Conservation (phyloP, 306 rosid species). For the Herpetospermum pedunculosum region DNA sequence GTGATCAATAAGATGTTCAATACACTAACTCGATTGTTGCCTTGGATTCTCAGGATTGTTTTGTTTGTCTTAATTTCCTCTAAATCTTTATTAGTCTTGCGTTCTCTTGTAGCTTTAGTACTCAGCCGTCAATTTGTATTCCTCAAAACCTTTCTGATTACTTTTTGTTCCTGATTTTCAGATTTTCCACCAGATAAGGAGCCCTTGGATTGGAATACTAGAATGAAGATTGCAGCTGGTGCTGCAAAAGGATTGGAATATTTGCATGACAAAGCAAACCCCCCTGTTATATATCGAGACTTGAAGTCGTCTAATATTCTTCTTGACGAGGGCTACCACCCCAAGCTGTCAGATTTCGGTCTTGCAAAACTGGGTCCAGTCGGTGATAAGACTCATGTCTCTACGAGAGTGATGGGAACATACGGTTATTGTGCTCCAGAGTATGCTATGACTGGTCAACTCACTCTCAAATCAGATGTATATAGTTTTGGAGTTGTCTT, state of each 20-base stretch:
- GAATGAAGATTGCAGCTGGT: constrained; percentile 81
- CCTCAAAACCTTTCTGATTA: neutral
- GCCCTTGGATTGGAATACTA: constrained; percentile 79
- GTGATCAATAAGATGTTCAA: neutral
- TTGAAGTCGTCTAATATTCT: constrained; percentile 75
- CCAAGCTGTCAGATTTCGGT: constrained; percentile 78
- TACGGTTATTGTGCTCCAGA: constrained; percentile 88
- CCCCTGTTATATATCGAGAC: constrained; percentile 71
- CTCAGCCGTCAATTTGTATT: neutral
- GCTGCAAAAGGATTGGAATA: constrained; percentile 84
- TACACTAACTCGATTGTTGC: neutral
- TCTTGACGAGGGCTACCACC: constrained; percentile 55
- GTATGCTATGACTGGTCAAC: constrained; percentile 72
- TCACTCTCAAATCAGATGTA: constrained; percentile 65
- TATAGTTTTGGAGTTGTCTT: constrained; percentile 81
- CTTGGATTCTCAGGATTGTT: neutral
- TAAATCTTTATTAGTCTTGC: neutral
- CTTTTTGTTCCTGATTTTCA: constrained; percentile 20
- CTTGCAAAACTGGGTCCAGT: constrained; percentile 71
- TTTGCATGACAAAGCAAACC: constrained; percentile 58
- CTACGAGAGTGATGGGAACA: constrained; percentile 75
- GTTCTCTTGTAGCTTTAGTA: neutral
- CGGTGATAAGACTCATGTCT: constrained; percentile 72
- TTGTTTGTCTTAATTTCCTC: neutral
- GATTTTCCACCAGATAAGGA: constrained; percentile 50